These are phyloP conservation scores for Phyllosticta capitalensis DNA, from an alignment of 2,329 filamentous ascomycete genomes.

Conservation along the genomic window DNA sequence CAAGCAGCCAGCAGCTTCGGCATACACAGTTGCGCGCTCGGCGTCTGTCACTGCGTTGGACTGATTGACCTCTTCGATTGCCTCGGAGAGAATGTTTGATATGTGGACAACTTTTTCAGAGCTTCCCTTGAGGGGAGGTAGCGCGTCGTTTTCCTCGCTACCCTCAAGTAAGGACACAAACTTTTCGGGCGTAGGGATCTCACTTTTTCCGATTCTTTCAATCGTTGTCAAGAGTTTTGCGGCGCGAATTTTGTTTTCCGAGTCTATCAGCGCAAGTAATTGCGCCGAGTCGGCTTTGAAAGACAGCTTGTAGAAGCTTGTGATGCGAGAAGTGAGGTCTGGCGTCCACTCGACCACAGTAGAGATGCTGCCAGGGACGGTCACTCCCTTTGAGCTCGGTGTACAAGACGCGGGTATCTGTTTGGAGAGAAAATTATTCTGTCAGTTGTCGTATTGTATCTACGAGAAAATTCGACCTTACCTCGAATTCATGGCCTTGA, in stretches of 20 bases:
- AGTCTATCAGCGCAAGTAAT: slow-evolving; percentile 3
- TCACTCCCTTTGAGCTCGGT: slow-evolving; percentile 3
- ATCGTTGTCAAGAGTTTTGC: slow-evolving; percentile 6
- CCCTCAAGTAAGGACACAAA: slow-evolving; percentile 23
- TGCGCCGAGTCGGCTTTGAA: slow-evolving; percentile 9
- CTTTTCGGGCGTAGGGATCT: not conserved
- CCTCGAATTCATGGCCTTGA: slow-evolving; percentile 72
- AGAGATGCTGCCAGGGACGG: slow-evolving; percentile 1
- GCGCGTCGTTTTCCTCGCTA: slow-evolving; percentile 28
- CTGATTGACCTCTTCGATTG: slow-evolving; percentile 35
- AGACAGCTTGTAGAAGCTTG: slow-evolving; percentile 8
- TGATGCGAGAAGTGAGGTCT: slow-evolving; percentile 6
- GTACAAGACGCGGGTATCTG: slow-evolving; percentile 7
- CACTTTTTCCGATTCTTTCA: not conserved
- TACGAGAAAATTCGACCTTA: slow-evolving; percentile 24
- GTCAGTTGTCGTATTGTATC: not conserved
- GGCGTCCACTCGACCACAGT: slow-evolving; percentile 1
- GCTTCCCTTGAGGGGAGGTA: slow-evolving; percentile 18
- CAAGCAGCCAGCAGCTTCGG: slow-evolving; percentile 80
- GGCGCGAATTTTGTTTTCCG: slow-evolving; percentile 6
- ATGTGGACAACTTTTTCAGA: slow-evolving; percentile 39
- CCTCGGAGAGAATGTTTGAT: slow-evolving; percentile 54
- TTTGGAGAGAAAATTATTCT: not conserved
- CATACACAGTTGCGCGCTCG: slow-evolving; percentile 69
- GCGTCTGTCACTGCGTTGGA: slow-evolving; percentile 45